phyloP scores from a whole-genome alignment of 2,329 filamentous ascomycete species.

The Stagonosporopsis rhizophila region DNA sequence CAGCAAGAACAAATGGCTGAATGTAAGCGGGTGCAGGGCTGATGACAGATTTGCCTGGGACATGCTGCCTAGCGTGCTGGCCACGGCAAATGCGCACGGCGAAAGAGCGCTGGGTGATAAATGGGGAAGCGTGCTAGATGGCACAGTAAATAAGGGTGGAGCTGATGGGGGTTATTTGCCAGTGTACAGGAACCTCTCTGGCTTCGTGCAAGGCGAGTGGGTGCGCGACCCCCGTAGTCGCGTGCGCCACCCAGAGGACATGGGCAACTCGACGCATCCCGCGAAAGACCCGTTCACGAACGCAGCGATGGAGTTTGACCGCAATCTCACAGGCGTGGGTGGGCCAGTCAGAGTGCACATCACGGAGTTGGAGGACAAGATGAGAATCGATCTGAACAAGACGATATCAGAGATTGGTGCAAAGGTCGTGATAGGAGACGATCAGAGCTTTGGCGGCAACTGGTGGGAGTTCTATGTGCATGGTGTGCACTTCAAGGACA shows the following conservation, averaged over 20 bases:
- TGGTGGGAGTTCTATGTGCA: slow-evolving; percentile 82
- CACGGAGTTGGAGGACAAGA: slow-evolving; percentile 58
- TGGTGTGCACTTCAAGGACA: slow-evolving; percentile 84
- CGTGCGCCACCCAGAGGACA: slow-evolving; percentile 54
- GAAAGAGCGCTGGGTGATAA: slow-evolving; percentile 52
- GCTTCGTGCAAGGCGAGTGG: slow-evolving; percentile 80
- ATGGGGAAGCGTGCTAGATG: slow-evolving; percentile 50
- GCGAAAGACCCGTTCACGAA: slow-evolving; percentile 72
- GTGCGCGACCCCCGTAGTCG: slow-evolving; percentile 62
- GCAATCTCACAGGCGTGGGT: slow-evolving; percentile 76
- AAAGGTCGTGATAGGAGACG: slow-evolving; percentile 75
- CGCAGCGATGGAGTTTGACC: slow-evolving; percentile 65
- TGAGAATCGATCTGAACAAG: slow-evolving; percentile 41
- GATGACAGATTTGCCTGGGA: slow-evolving; percentile 82
- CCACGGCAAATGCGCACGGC: slow-evolving; percentile 57
- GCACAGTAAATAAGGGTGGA: slow-evolving; percentile 33
- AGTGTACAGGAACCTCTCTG: slow-evolving; percentile 81
- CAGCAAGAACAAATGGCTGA: slow-evolving; percentile 54
- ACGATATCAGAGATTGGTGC: slow-evolving; percentile 73
- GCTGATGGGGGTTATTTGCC: slow-evolving; percentile 55
- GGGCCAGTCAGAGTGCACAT: slow-evolving; percentile 75
- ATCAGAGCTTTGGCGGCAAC: slow-evolving; percentile 68
- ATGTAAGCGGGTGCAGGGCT: slow-evolving; percentile 76
- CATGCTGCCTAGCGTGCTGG: slow-evolving; percentile 70
- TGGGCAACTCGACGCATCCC: slow-evolving; percentile 63